These are phyloP conservation scores for Cryptosporidium sp. DNA, from an alignment of 169 alveolate species.

Conservation along the genomic window DNA sequence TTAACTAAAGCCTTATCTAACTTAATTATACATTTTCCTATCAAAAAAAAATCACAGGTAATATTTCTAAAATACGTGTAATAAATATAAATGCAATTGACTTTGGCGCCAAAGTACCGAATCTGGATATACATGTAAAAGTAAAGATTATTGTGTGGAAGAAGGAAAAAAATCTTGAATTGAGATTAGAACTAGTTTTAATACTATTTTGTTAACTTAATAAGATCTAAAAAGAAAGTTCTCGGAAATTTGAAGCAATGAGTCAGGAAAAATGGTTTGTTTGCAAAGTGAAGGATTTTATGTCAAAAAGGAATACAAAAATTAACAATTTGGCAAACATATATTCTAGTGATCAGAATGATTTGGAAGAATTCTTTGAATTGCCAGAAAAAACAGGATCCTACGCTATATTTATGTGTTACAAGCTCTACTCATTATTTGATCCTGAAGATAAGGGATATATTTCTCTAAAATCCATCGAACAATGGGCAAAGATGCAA, in stretches of 20 bases:
- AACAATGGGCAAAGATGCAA: conserved; percentile 39
- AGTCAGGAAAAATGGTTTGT: conserved; percentile 54
- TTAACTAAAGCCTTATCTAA: too few relatives aligned
- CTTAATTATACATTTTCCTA: background rate
- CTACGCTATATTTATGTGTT: conserved; percentile 15
- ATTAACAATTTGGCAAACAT: conserved; percentile 8
- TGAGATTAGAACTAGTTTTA: background rate
- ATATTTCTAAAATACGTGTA: background rate
- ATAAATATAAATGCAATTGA: background rate
- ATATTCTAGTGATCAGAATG: background rate
- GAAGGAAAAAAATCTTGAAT: background rate
- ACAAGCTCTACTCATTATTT: conserved; percentile 41
- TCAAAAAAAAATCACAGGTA: background rate
- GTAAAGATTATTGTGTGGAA: background rate
- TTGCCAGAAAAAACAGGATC: background rate
- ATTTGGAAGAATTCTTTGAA: conserved; percentile 38
- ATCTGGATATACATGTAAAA: conserved; percentile 28
- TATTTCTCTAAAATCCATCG: conserved; percentile 26
- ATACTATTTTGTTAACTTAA: background rate
- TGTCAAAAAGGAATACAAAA: conserved; percentile 29
- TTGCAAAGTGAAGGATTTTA: conserved; percentile 15
- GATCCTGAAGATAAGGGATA: conserved; percentile 54
- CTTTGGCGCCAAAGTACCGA: conserved; percentile 35
- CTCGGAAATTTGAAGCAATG: conserved; percentile 1
- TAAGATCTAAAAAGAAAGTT: background rate